Evolutionary conservation across 495 filamentous ascomycete species (phyloP).

Genomic region (Lophium mytilinum): DNA sequence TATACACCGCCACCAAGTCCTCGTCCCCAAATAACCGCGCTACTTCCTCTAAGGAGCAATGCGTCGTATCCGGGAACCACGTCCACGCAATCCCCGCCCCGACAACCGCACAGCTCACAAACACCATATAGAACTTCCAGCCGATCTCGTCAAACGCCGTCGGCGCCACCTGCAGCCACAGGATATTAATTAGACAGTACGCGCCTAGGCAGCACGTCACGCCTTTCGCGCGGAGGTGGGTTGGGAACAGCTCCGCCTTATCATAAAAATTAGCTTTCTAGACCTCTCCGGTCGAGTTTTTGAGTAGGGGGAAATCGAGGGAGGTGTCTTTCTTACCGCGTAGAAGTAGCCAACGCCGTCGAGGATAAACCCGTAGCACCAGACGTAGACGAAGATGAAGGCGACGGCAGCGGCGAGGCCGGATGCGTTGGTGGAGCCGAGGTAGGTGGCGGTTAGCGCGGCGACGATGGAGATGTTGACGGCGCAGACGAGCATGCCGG

Average conservation of each 20-base stretch:
- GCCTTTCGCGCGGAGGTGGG: background rate
- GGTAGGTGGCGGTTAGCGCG: background rate
- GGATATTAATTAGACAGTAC: background rate
- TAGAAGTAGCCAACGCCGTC: background rate
- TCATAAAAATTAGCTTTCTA: no score
- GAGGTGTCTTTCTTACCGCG: no score
- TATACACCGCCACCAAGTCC: background rate
- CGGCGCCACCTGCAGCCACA: background rate
- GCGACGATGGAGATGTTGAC: background rate
- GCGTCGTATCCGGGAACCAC: background rate
- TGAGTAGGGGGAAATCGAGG: no score
- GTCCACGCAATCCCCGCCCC: background rate
- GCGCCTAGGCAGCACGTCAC: background rate
- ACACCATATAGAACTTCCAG: background rate
- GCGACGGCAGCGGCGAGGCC: background rate
- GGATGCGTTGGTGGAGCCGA: background rate
- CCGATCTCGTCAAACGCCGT: background rate
- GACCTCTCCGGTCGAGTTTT: no score
- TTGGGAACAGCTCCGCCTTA: background rate
- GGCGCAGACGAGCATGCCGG: background rate
- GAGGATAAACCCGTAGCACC: background rate
- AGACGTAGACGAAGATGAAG: background rate
- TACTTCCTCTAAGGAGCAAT: background rate
- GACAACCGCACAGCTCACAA: background rate
- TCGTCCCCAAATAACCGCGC: background rate